Evolutionary conservation across 2,329 filamentous ascomycete species (phyloP), one percentile per base, ranked within the genome.

Genomic region (Pseudogymnoascus pannorum): DNA sequence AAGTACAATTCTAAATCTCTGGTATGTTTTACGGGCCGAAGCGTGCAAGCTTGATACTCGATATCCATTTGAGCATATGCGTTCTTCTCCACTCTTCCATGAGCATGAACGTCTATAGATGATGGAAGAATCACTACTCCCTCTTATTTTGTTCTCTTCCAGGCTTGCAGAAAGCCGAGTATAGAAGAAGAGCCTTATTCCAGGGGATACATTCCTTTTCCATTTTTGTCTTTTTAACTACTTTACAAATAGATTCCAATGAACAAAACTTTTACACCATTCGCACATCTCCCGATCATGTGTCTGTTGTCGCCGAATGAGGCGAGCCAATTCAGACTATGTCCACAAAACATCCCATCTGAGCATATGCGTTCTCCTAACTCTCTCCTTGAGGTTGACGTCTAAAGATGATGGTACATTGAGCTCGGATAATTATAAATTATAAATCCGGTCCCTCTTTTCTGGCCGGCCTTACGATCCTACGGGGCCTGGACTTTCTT

Each of bases 61-160:
- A 48, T 24, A 63, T 58, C 71, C 71, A 72, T 72, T 65, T 71
- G 67, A 73, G 71, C 71, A 73, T 73, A 72, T 73, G 68, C 71
- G 67, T 69, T 70, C 66, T 68, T 68, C 69, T 63, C 63, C 63
- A 63, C 58, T 64, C 58, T 62, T 66, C 68, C 63, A 68, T 70
- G 65, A 67, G 70, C 67, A 54, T 66, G 70, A 31, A 69, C 62
- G 70, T 72, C 70, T 72, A 72, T 68, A 71, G 68, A 69, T 69
- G 66, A 72, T 72, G 71, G 71, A 57, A 72, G 62, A 69, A 65
- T 16, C 35, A 20, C 36, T n/a, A 35, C 64, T 67, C 66, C 68
- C 66, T 65, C 61, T 58, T 63, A 67, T 68, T 65, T 60, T 64
- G 36, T 68, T 65, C 68, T 31, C 60, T 62, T 60, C 57, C 48